Percentiles rank a stretch among this genome's conserved stretches.
phyloP scores from a whole-genome alignment of 768 basidiomycete genomes.

The Mycena floridula region DNA sequence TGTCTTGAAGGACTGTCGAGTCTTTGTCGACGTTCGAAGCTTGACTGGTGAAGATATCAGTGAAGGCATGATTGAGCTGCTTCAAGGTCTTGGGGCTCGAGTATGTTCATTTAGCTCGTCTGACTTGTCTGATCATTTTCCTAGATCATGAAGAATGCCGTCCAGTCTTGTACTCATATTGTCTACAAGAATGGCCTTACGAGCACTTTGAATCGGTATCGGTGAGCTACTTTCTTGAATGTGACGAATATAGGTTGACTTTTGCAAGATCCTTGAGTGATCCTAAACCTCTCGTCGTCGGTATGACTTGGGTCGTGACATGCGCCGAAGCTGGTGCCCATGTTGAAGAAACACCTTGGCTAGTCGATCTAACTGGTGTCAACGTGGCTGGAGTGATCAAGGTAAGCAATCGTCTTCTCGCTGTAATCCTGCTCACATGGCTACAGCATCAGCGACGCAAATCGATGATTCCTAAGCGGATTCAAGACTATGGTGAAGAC shows the following conservation, averaged over 20 bases:
- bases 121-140: not conserved
- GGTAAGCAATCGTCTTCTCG: conserved; percentile 28
- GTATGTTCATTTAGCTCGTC: conserved; percentile 33
- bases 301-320: conserved; percentile 86
- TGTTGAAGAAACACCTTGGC: conserved; percentile 60
- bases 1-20: conserved; percentile 64
- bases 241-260: not conserved
- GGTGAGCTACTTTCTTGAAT: conserved; percentile 29
- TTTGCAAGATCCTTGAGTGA: conserved; percentile 50
- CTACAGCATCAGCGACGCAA: conserved; percentile 50
- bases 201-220: conserved; percentile 68
- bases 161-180: conserved; percentile 75
- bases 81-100: conserved; percentile 73
- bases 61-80: conserved; percentile 76
- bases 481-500: conserved; percentile 26
- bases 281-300: conserved; percentile 68
- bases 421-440: not conserved
- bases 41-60: conserved; percentile 81
- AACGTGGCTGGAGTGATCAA: conserved; percentile 60
- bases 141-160: conserved; percentile 59
- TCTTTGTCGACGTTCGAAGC: conserved; percentile 86
- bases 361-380: conserved; percentile 55
- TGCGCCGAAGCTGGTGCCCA: conserved; percentile 64
- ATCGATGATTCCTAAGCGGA: conserved; percentile 64
- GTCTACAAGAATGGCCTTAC: conserved; percentile 79